These are phyloP conservation scores for Sporobolomyces pararoseus DNA, from an alignment of 768 basidiomycete genomes.

Conservation along the genomic window DNA sequence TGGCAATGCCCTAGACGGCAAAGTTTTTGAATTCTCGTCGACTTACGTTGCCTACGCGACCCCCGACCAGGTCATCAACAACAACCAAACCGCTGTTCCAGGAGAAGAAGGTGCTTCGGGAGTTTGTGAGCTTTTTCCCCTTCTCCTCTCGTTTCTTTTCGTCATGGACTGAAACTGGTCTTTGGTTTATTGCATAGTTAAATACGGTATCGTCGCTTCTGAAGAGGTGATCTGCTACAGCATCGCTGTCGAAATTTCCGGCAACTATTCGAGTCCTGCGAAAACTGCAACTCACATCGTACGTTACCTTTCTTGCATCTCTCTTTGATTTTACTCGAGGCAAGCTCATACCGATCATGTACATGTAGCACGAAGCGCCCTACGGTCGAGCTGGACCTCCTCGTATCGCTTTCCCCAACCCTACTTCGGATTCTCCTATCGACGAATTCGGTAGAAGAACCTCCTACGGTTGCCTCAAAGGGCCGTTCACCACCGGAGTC, in stretches of 20 bases:
- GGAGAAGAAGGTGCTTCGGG: slow-evolving; percentile 45
- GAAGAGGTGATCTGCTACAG: slow-evolving; percentile 48
- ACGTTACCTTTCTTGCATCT: background rate
- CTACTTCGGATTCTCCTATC: slow-evolving; percentile 39
- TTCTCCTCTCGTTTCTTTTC: background rate
- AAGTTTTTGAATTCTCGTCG: slow-evolving; percentile 46
- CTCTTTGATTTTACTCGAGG: background rate
- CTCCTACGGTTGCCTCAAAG: slow-evolving; percentile 46
- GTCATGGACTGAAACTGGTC: background rate
- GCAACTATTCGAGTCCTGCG: slow-evolving; percentile 47
- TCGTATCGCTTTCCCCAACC: slow-evolving; percentile 49
- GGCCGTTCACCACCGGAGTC: slow-evolving; percentile 49
- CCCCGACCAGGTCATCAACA: slow-evolving; percentile 44
- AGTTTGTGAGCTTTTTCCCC: slow-evolving; percentile 6
- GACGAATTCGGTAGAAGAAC: slow-evolving; percentile 47
- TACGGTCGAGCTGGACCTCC: slow-evolving; percentile 45
- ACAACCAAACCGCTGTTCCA: background rate
- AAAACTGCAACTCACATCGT: slow-evolving; percentile 47
- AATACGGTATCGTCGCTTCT: slow-evolving; percentile 45
- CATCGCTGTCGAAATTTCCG: slow-evolving; percentile 47
- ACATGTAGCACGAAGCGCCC: slow-evolving; percentile 21
- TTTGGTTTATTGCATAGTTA: slow-evolving; percentile 12
- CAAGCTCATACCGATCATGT: too few relatives aligned
- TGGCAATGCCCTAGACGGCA: background rate
- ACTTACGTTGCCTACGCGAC: slow-evolving; percentile 44